Base-by-base conservation (phyloP, 176 grass and related monocot genomes). In the Poa annua region DNA sequence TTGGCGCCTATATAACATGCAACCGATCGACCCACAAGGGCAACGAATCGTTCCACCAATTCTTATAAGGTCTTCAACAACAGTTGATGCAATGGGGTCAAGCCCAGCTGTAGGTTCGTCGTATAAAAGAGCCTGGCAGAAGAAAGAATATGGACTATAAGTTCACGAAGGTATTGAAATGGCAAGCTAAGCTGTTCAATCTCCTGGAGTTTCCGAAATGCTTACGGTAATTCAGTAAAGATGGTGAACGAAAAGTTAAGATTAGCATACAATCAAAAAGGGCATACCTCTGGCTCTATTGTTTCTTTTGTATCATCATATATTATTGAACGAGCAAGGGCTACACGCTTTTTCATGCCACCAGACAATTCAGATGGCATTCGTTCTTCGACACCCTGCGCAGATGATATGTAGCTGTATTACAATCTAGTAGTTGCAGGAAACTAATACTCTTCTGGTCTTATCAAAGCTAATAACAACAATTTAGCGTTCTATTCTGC, bases 281-380 rank as follows among this genome's bases (percentile, higher is more conserved):
- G 15, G 16, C 52, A 67, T 92, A 98, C 96, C 92, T 98, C 96
- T 52, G 96, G 96, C 87, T 93, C 96, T 50, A 95, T 85, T 57
- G 74, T 78, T 71, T 95, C 91, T 85, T 95, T 95, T 45, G 91
- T 91, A 78, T 98, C 79, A 82, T 98, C 96, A 75, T 80, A 95
- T 86, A 98, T 98, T 82, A 98, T 98, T 9, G 96, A 95, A 51
- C 96, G 88, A 29, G 96, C 96, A 86, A 98, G 90, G 81, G 96
- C 96, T 79, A 98, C 96, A 87, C 96, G 92, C 77, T 98, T 98
- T 93, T 98, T 98, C 96, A 98, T 98, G 79, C 96, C 96, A 62
- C 96, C 92, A 47, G 96, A 98, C 51, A 98, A 85, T 81, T 98
- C 96, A 52, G 96, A 95, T 51, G 96, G 92, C 90, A 95, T 92